These are phyloP conservation scores for Datura wrightii DNA, from an alignment of 257 asterid species.

Conservation along the genomic window DNA sequence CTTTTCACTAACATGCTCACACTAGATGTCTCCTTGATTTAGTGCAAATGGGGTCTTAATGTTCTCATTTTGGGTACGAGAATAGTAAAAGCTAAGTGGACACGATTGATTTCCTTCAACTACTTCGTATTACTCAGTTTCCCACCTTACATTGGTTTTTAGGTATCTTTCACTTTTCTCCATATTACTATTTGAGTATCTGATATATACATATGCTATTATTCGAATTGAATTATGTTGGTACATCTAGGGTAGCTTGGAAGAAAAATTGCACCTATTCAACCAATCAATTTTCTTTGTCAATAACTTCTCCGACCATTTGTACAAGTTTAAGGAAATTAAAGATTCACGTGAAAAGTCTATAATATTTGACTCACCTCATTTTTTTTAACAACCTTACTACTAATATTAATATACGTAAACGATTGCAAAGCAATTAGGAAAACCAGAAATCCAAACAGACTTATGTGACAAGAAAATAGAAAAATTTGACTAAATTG, in stretches of 20 bases:
- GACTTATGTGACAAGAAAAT: too few species aligned
- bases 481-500: too few species aligned
- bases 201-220: not conserved
- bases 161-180: slow-evolving; percentile 27
- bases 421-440: too few species aligned
- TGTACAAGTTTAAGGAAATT: not conserved
- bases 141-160: not conserved
- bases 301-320: slow-evolving; percentile 12
- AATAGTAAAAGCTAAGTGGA: slow-evolving; percentile 20
- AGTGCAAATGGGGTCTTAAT: slow-evolving; percentile 20
- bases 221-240: not conserved
- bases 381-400: too few species aligned
- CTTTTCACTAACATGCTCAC: slow-evolving; percentile 18
- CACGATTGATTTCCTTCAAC: slow-evolving; percentile 7
- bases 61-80: slow-evolving; percentile 9
- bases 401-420: too few species aligned
- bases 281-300: not conserved
- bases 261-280: not conserved
- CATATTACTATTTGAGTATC: not conserved
- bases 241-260: not conserved
- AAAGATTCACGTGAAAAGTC: not conserved
- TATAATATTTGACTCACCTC: not conserved
- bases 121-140: slow-evolving; percentile 5
- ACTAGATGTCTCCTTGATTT: slow-evolving; percentile 22
- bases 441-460: too few species aligned